Base-by-base conservation (phyloP, 352 stramenopile genomes). In the Pythium dissimile region DNA sequence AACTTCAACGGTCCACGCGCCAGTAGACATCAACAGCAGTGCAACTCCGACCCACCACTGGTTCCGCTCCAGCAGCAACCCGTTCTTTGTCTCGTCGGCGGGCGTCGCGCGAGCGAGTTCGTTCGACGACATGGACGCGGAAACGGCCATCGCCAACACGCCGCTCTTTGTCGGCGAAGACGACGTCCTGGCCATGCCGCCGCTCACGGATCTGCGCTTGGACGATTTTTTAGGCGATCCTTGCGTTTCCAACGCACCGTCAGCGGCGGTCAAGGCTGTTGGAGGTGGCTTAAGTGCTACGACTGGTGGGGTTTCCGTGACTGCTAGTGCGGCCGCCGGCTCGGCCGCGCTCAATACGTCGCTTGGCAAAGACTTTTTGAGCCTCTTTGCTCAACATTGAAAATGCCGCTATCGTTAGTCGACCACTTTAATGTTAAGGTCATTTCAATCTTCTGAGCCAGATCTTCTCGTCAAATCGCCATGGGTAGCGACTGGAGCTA, bases 311-410 rank as follows among this genome's bases (percentile, higher is more conserved):
- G 32, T 2, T 23, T 2, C 20, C 3, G 32, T 15, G 2, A 30
- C 3, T 2, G 3, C 34, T 13, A 20, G 4, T 10, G 35, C 38
- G n/a, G 39, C 55, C 11, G 52, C 67, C 15, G 58, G 64, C 18
- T 52, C 70, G 3, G 42, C 30, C 27, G 37, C 53, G n/a, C 76
- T 93, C 13, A 69, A 81, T 30, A 93, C 84, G 8, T 93, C 84
- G 0, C 43, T 93, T 0, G 84, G 80, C 1, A 74, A 83, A 62
- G 84, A 93, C 48, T 90, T 91, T 34, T 63, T 93, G 11, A 87
- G 80, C 57, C 70, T 93, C 16, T 93, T 93, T 62, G 80, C 83
- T 26, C 82, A 89, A 28, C 78, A 87, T 38, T 90, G 73, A 72
- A 2, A 32, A 15, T 21, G 5, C 5, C 10, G 11, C 12, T 26